phyloP scores from a whole-genome alignment of 2,329 filamentous ascomycete genomes.

The Aureobasidium sp. region DNA sequence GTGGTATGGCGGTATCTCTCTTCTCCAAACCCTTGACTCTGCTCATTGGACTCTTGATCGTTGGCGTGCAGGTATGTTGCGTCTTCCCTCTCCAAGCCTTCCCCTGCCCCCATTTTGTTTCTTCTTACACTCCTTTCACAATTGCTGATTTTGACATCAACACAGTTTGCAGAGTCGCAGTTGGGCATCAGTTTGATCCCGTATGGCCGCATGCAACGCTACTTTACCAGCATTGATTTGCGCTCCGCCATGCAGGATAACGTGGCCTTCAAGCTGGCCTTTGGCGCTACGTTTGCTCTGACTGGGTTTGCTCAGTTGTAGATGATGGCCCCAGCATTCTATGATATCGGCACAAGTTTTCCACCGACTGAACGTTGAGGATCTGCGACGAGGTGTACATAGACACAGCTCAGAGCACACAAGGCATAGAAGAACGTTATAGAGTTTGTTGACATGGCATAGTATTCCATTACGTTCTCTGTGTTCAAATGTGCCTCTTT shows the following conservation, averaged over 20 bases:
- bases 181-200: conserved; percentile 43
- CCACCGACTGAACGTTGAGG: too few relatives aligned
- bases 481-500: background rate
- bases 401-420: background rate
- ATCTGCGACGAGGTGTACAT: background rate
- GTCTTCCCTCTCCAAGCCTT: background rate
- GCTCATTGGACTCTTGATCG: conserved; percentile 54
- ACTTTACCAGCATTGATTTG: conserved; percentile 42
- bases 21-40: conserved; percentile 64
- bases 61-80: conserved; percentile 51
- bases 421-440: background rate
- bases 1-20: conserved; percentile 56
- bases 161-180: conserved; percentile 40
- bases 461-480: background rate
- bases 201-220: conserved; percentile 40
- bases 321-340: too few relatives aligned
- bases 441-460: background rate
- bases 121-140: background rate
- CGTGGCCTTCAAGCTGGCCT: conserved; percentile 58
- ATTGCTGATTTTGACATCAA: conserved; percentile 1
- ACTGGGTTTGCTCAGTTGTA: conserved; percentile 48
- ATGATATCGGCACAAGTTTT: too few relatives aligned
- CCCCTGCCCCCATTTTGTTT: background rate
- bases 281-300: conserved; percentile 63
- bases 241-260: conserved; percentile 46